phyloP scores from a whole-genome alignment of 148 eudicot genomes.

The Persicaria maculosa region DNA sequence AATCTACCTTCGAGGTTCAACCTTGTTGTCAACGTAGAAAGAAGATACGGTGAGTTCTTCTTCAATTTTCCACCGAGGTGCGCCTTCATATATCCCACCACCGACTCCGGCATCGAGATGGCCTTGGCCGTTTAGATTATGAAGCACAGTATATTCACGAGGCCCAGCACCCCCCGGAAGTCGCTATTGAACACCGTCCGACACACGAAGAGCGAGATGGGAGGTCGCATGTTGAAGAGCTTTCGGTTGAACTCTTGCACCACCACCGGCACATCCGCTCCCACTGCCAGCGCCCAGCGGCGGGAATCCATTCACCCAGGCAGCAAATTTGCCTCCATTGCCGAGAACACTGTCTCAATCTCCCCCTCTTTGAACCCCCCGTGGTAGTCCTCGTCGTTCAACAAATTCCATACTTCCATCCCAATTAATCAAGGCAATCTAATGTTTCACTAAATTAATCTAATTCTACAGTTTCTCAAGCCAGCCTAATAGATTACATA shows the following conservation, averaged over 20 bases:
- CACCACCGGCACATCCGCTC: slow-evolving; percentile 85
- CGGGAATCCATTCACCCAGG: slow-evolving; percentile 81
- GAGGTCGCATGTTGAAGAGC: slow-evolving; percentile 88
- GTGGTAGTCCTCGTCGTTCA: slow-evolving; percentile 72
- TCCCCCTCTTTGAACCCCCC: slow-evolving; percentile 75
- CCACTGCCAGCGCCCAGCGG: slow-evolving; percentile 86
- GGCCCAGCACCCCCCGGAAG: slow-evolving; percentile 57
- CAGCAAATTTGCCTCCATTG: slow-evolving; percentile 78
- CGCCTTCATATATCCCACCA: no score
- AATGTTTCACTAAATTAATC: no score
- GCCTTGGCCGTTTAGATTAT: slow-evolving; percentile 71
- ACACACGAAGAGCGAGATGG: slow-evolving; percentile 63
- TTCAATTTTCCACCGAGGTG: no score
- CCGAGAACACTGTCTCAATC: no score
- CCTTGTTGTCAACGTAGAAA: no score
- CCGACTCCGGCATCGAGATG: no score
- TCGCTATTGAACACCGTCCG: slow-evolving; percentile 64
- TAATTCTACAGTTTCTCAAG: no score
- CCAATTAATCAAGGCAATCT: no score
- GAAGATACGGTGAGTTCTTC: no score
- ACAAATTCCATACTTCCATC: no score
- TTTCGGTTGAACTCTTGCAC: slow-evolving; percentile 86
- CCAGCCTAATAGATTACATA: no score
- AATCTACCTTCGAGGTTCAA: no score
- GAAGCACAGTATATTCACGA: slow-evolving; percentile 74